phyloP scores from a whole-genome alignment of 1,284 basidiomycete genomes.

The Malassezia furfur region DNA sequence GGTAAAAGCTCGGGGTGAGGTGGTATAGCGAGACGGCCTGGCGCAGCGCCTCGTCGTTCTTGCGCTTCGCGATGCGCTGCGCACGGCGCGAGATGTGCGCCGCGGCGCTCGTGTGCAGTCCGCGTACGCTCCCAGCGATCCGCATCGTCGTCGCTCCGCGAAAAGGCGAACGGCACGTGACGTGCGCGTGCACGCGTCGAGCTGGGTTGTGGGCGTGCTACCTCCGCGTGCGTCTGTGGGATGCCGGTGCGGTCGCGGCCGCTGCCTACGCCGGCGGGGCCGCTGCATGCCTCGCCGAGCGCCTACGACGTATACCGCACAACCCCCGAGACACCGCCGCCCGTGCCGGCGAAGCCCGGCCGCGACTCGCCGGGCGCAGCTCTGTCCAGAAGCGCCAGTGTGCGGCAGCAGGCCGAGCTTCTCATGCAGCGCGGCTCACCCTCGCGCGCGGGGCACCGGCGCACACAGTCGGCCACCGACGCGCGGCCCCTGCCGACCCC shows the following conservation, averaged over 20 bases:
- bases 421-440: conserved; percentile 12
- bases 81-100: conserved; percentile 3
- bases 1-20: conserved; percentile 36
- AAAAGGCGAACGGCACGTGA: conserved; percentile 1
- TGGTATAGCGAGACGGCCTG: conserved; percentile 44
- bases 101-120: conserved; percentile 1
- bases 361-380: not conserved
- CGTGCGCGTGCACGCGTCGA: not conserved
- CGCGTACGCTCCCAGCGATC: not conserved
- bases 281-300: conserved; percentile 1
- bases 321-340: not conserved
- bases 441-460: not conserved
- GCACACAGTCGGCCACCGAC: not conserved
- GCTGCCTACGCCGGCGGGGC: conserved; percentile 9
- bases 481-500: not conserved
- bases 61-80: conserved; percentile 7
- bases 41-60: conserved; percentile 31
- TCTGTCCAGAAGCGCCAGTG: not conserved
- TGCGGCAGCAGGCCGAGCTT: conserved; percentile 2
- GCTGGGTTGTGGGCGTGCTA: not conserved
- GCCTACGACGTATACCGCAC: conserved; percentile 6
- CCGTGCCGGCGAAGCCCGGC: not conserved
- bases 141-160: not conserved
- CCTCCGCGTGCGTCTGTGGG: not conserved
- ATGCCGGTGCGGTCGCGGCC: conserved; percentile 7